Evolutionary conservation across 306 rosid genomes (phyloP), one percentile per base, ranked within the genome.

Genomic region (Macrotyloma uniflorum): DNA sequence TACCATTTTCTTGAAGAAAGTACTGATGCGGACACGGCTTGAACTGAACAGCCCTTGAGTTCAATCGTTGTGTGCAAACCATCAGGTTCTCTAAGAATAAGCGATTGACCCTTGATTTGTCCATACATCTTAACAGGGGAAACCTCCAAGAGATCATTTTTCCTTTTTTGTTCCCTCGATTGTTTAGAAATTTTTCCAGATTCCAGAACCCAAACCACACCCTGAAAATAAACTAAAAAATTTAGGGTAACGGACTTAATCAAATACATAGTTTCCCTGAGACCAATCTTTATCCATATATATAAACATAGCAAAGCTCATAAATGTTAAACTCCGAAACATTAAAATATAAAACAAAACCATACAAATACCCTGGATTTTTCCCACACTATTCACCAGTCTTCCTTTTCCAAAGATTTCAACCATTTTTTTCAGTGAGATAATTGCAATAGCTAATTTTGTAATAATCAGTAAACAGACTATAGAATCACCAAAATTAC

Each of bases 1-100:
- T 89, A 95, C 99, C 99, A 95, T 88, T 92, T 95, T 82, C 86
- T 89, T 40, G 99, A 92, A 79, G 97, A 43, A 49, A 84, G 74
- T 65, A 45, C 78, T 73, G 97, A 38, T 22, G 98, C 88, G 11
- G 99, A 95, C 82, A 95, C 99, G 14, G 99, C 91, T 87, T 89
- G 89, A 69, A 91, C 76, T 15, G 74, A 38, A 85, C 94, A 90
- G 26, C 93, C 91, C 81, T 87, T 91, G 63, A 95, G 88, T 57
- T 78, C 86, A 70, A 91, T 71, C 8, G 77, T 83, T 36, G 82
- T 50, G 43, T 54, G 73, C 24, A 77, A 82, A 78, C 90, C 96
- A 87, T 83, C 91, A 19, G 85, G 6, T 16, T 84, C 91, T 22
- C 49, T 64, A 51, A 95, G 83, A 78, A 86, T 30, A 53, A 95